Conservation (phyloP, 768 basidiomycete species). For the Tylopilus sp. region DNA sequence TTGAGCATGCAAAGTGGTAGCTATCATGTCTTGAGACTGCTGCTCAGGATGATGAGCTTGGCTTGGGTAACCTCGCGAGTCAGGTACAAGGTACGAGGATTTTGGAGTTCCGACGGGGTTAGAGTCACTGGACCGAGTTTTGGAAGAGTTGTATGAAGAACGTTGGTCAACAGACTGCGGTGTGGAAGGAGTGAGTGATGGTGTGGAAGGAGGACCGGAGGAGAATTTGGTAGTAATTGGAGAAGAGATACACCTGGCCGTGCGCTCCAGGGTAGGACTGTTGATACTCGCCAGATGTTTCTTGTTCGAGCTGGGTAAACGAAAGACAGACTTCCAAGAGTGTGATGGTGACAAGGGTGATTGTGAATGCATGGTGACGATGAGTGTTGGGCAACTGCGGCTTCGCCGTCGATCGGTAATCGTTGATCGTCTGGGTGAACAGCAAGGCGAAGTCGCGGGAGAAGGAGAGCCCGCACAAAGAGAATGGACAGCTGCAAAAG, state of each 20-base stretch:
- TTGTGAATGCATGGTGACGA: slow-evolving; percentile 22
- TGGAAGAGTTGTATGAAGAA: slow-evolving; percentile 77
- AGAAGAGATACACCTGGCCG: slow-evolving; percentile 26
- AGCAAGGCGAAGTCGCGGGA: slow-evolving; percentile 7
- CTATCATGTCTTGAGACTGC: slow-evolving; percentile 18
- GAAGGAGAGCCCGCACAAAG: slow-evolving; percentile 3
- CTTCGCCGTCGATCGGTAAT: slow-evolving; percentile 26
- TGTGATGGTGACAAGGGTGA: slow-evolving; percentile 26
- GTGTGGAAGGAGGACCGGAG: slow-evolving; percentile 38
- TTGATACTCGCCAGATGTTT: slow-evolving; percentile 40
- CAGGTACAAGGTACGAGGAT: slow-evolving; percentile 30
- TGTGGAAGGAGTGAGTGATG: slow-evolving; percentile 54
- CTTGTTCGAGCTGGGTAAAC: slow-evolving; percentile 64
- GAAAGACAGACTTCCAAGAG: slow-evolving; percentile 73
- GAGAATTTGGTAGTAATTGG: slow-evolving; percentile 20
- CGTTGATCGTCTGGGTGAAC: slow-evolving; percentile 15
- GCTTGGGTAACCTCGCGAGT: slow-evolving; percentile 10
- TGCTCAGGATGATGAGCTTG: slow-evolving; percentile 13
- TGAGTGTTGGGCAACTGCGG: not conserved
- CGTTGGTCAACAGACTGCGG: slow-evolving; percentile 54
- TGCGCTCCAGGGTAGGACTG: slow-evolving; percentile 47
- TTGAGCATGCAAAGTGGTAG: slow-evolving; percentile 7
- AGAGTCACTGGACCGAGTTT: slow-evolving; percentile 73
- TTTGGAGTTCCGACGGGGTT: slow-evolving; percentile 37
- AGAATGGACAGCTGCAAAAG: slow-evolving; percentile 11